A percentile compares a stretch with the other conserved stretches of the same genome.
Evolutionary conservation across 768 basidiomycete species (phyloP).

Genomic region (Psilocybe azurescens): DNA sequence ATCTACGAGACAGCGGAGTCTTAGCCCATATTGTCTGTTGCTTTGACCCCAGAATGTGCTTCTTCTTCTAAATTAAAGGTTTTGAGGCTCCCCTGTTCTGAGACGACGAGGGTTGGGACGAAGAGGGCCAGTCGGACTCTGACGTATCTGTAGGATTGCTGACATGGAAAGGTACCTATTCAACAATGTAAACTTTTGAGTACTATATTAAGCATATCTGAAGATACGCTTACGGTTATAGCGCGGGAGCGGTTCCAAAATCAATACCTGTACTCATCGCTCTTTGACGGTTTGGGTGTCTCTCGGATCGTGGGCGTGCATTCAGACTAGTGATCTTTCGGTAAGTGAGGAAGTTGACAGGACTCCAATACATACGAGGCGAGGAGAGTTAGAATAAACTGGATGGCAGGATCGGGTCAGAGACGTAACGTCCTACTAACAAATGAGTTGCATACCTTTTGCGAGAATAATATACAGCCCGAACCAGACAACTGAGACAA

Average conservation of each 20-base stretch:
- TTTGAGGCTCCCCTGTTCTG: neutral
- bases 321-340: slow-evolving; percentile 7
- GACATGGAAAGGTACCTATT: slow-evolving; percentile 5
- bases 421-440: too few relatives aligned
- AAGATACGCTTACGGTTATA: slow-evolving; percentile 1
- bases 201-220: neutral
- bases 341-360: neutral
- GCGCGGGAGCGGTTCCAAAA: slow-evolving; percentile 14
- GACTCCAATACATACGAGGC: slow-evolving; percentile 11
- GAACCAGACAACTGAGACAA: slow-evolving; percentile 18
- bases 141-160: neutral
- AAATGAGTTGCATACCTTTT: slow-evolving; percentile 8
- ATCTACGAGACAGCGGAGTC: too few relatives aligned
- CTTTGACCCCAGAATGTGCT: neutral
- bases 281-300: neutral
- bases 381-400: slow-evolving; percentile 22
- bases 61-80: neutral
- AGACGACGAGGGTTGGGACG: neutral
- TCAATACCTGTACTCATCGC: slow-evolving; percentile 11
- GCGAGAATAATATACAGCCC: slow-evolving; percentile 19
- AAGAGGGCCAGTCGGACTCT: slow-evolving; percentile 3
- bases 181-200: neutral
- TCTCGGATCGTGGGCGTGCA: slow-evolving; percentile 10
- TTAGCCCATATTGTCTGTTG: neutral
- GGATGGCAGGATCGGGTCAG: neutral